phyloP scores from a whole-genome alignment of 306 rosid species.

The Purshia tridentata region DNA sequence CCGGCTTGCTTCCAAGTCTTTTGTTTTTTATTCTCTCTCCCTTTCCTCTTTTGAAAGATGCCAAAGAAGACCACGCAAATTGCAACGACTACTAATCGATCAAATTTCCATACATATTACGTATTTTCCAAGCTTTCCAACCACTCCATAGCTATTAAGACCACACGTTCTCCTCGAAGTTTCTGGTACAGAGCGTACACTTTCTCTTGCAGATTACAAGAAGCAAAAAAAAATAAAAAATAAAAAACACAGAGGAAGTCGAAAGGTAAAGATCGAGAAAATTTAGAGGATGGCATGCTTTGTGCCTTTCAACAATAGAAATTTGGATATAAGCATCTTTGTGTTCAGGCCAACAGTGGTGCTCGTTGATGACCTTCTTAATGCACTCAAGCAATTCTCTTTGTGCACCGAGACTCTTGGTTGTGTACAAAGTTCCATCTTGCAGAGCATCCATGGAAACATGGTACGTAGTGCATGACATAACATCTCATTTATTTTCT shows the following conservation, averaged over 20 bases:
- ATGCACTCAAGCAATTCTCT: constrained; percentile 59
- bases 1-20: constrained; percentile 13
- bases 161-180: constrained; percentile 10
- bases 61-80: constrained; percentile 33
- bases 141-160: background rate
- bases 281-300: constrained; percentile 51
- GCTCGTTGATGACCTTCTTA: constrained; percentile 56
- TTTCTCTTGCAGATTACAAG: background rate
- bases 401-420: constrained; percentile 57
- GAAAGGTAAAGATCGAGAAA: background rate
- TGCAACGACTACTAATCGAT: background rate
- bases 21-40: background rate
- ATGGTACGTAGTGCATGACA: constrained; percentile 34
- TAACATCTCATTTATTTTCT: too few relatives aligned
- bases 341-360: constrained; percentile 75
- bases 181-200: background rate
- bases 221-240: background rate
- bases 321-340: constrained; percentile 59
- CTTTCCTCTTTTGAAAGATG: constrained; percentile 13
- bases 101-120: background rate
- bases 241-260: background rate
- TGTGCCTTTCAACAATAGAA: constrained; percentile 55
- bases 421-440: constrained; percentile 68
- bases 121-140: constrained; percentile 5
- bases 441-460: constrained; percentile 91